These are phyloP conservation scores for Fusarium sp. DNA, from an alignment of 2,329 filamentous ascomycete genomes.

Conservation along the genomic window DNA sequence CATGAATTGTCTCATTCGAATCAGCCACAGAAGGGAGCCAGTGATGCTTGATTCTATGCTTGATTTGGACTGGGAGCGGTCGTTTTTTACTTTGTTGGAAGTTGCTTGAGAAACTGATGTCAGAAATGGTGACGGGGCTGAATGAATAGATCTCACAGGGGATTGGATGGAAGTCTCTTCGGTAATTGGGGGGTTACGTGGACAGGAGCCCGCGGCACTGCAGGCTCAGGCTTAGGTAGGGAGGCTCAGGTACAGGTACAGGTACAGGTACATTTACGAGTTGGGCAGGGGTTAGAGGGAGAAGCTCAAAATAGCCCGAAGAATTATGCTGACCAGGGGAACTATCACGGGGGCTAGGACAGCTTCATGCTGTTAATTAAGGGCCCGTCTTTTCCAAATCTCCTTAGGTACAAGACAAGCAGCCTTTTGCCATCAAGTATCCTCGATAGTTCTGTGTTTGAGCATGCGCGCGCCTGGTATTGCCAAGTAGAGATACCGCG, in stretches of 20 bases:
- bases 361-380: neutral
- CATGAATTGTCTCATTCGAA: neutral
- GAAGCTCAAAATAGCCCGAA: constrained; percentile 1
- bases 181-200: constrained; percentile 40
- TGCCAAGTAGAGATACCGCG: constrained; percentile 14
- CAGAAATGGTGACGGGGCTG: constrained; percentile 32
- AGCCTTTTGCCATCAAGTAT: neutral
- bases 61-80: neutral
- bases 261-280: constrained; percentile 8
- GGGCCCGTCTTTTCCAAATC: neutral
- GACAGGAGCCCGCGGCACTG: constrained; percentile 11
- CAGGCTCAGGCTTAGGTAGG: neutral
- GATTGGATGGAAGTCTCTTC: neutral
- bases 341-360: neutral
- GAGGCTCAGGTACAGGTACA: neutral
- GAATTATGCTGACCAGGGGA: neutral
- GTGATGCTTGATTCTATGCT: constrained; percentile 1
- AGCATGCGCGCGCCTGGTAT: constrained; percentile 35
- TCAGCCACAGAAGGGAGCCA: neutral
- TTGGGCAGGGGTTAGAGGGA: neutral
- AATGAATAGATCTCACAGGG: neutral
- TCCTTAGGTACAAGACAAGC: neutral
- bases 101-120: constrained; percentile 30
- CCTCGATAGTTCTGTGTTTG: constrained; percentile 20
- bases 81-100: constrained; percentile 8